phyloP scores from a whole-genome alignment of 2,329 filamentous ascomycete species.

The Aureobasidium leucospermi region DNA sequence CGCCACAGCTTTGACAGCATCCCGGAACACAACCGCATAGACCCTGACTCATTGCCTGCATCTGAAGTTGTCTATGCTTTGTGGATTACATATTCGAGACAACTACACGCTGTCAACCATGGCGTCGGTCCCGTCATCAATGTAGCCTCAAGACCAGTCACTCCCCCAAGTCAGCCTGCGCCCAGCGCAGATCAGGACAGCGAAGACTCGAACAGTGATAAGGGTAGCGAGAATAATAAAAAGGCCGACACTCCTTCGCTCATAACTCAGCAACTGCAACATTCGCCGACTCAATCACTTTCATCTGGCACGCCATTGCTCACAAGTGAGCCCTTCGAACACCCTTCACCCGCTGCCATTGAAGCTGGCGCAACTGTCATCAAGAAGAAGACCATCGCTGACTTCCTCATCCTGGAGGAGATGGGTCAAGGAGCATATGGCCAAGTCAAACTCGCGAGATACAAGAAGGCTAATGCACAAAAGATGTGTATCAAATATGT shows the following conservation, averaged over 20 bases:
- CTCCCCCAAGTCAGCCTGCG: slow-evolving; percentile 70
- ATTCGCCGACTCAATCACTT: slow-evolving; percentile 35
- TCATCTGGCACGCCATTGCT: slow-evolving; percentile 38
- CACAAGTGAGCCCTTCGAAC: slow-evolving; percentile 30
- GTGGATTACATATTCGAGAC: slow-evolving; percentile 94
- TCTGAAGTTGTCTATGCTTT: slow-evolving; percentile 86
- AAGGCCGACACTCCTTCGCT: slow-evolving; percentile 2
- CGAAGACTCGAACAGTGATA: slow-evolving; percentile 11
- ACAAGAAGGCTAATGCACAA: slow-evolving; percentile 63
- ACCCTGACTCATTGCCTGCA: slow-evolving; percentile 38
- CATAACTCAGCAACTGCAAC: neutral
- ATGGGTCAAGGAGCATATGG: slow-evolving; percentile 98
- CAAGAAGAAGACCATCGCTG: slow-evolving; percentile 74
- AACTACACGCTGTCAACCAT: slow-evolving; percentile 69
- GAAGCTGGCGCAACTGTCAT: slow-evolving; percentile 24
- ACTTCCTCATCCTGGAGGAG: slow-evolving; percentile 89
- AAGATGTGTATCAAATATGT: slow-evolving; percentile 97
- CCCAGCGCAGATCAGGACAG: slow-evolving; percentile 41
- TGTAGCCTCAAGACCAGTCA: slow-evolving; percentile 53
- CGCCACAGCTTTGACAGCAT: slow-evolving; percentile 55
- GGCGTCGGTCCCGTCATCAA: slow-evolving; percentile 57
- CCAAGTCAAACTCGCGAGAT: slow-evolving; percentile 88
- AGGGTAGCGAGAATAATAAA: neutral
- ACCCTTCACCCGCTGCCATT: slow-evolving; percentile 29
- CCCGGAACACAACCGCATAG: slow-evolving; percentile 48